Conservation (phyloP, 441 rosid species). For the Populus hybrid region DNA sequence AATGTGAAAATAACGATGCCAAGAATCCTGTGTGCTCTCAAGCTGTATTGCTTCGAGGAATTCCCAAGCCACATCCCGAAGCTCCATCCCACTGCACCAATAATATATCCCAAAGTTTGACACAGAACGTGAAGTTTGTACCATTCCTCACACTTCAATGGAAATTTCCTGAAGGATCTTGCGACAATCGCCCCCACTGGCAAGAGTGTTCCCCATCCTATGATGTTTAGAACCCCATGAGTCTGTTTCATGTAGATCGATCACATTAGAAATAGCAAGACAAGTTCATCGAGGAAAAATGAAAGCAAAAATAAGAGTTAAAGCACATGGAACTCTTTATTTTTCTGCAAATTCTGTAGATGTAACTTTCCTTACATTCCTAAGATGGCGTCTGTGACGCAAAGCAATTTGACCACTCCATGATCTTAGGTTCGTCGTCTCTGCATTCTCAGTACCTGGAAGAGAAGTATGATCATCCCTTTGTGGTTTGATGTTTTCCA, state of each 20-base stretch:
- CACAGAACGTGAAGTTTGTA: slow-evolving; percentile 29
- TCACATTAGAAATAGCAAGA: background rate
- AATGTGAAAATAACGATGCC: slow-evolving; percentile 36
- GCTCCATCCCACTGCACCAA: slow-evolving; percentile 43
- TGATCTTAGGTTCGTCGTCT: slow-evolving; percentile 20
- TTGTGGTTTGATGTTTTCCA: background rate
- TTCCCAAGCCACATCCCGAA: slow-evolving; percentile 35
- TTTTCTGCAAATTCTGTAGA: background rate
- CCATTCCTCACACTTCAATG: slow-evolving; percentile 32
- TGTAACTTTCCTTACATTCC: slow-evolving; percentile 21
- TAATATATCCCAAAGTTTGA: slow-evolving; percentile 34
- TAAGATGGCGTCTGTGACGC: slow-evolving; percentile 17
- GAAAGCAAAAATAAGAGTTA: background rate
- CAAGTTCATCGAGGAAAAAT: background rate
- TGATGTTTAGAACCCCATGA: slow-evolving; percentile 40
- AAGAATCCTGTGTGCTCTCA: slow-evolving; percentile 30
- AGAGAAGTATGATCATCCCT: background rate
- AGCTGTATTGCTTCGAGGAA: slow-evolving; percentile 25
- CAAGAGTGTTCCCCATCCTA: slow-evolving; percentile 43
- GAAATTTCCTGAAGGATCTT: slow-evolving; percentile 28
- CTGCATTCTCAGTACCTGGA: slow-evolving; percentile 10
- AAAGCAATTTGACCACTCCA: slow-evolving; percentile 15
- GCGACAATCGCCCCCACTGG: slow-evolving; percentile 36
- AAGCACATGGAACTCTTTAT: background rate
- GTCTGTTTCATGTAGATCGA: slow-evolving; percentile 19